Percentiles rank a stretch among this genome's conserved stretches.
Evolutionary conservation across 129 eudicot genomes (phyloP).

Genomic region (carrot (Daucus carota)): DH1_v3.0 NC_030387.2:13627001-13627500

Average conservation of each 20-base stretch:
- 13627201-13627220: no score
- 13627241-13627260: no score
- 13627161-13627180: conserved; percentile 52
- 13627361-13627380: background rate
- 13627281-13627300: background rate
- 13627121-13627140: conserved; percentile 98
- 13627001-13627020: conserved; percentile 24
- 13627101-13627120: conserved; percentile 89
- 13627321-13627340: background rate
- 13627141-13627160: conserved; percentile 89
- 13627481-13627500: background rate
- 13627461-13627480: background rate
- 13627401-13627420: background rate
- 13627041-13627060: conserved; percentile 22
- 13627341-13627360: background rate
- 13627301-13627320: background rate
- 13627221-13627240: no score
- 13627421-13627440: background rate
- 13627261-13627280: background rate
- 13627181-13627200: background rate
- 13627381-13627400: background rate
- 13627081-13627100: conserved; percentile 94
- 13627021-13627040: background rate
- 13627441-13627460: background rate
- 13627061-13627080: conserved; percentile 90